phyloP scores from a whole-genome alignment of 305 asterid genomes.

The Solanum hybrid region DNA sequence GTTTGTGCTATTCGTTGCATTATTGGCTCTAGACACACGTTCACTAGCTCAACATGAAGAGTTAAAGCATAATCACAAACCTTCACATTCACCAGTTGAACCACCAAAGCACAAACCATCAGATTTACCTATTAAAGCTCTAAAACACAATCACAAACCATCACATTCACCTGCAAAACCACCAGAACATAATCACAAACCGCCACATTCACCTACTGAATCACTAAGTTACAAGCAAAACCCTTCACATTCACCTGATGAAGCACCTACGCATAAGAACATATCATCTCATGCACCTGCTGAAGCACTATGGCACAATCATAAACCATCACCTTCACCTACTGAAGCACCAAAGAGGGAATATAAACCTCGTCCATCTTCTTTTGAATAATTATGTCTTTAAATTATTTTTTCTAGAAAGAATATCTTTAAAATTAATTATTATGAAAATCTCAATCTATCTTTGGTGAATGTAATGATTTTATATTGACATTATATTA shows the following conservation, averaged over 20 bases:
- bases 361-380: background rate
- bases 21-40: background rate
- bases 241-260: background rate
- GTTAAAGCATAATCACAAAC: background rate
- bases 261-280: background rate
- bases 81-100: background rate
- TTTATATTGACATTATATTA: background rate
- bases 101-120: background rate
- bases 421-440: too few relatives aligned
- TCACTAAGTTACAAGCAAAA: background rate
- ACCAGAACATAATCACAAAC: background rate
- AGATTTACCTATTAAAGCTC: background rate
- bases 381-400: background rate
- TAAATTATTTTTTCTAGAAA: too few relatives aligned
- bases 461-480: background rate
- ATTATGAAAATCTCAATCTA: background rate
- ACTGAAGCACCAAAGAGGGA: background rate
- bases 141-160: background rate
- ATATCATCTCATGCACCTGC: background rate
- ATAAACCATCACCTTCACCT: background rate
- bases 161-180: background rate
- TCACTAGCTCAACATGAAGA: background rate
- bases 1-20: background rate
- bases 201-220: background rate
- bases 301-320: background rate